Conservation (phyloP, 2,329 filamentous ascomycete genomes). For the Verticillium tricorpus region DNA sequence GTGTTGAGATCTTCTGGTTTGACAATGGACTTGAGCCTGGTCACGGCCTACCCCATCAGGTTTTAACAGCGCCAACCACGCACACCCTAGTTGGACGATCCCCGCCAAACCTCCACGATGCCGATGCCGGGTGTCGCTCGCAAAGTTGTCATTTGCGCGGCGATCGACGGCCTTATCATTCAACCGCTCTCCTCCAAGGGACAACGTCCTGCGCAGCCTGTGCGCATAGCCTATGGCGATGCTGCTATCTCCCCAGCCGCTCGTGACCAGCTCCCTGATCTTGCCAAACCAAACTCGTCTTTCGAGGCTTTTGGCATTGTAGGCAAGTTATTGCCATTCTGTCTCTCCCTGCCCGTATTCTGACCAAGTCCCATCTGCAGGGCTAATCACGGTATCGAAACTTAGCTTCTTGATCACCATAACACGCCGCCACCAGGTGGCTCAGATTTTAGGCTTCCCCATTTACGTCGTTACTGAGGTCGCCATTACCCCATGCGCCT, state of each 20-base stretch:
- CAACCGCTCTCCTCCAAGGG: slow-evolving; percentile 64
- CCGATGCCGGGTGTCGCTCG: slow-evolving; percentile 72
- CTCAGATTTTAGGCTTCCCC: slow-evolving; percentile 75
- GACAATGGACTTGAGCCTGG: neutral
- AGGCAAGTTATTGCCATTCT: slow-evolving; percentile 32
- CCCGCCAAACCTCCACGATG: neutral
- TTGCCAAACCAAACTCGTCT: slow-evolving; percentile 38
- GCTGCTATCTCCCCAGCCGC: slow-evolving; percentile 38
- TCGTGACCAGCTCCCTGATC: slow-evolving; percentile 41
- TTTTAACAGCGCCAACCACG: neutral
- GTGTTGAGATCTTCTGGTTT: neutral
- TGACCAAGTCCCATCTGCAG: slow-evolving; percentile 39
- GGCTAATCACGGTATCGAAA: slow-evolving; percentile 76
- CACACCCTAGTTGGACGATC: neutral
- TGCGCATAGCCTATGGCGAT: slow-evolving; percentile 68
- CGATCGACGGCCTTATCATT: slow-evolving; percentile 77
- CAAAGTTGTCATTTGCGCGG: slow-evolving; percentile 76
- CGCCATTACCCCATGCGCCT: slow-evolving; percentile 81
- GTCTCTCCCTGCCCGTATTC: neutral
- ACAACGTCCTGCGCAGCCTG: slow-evolving; percentile 48
- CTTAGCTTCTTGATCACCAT: slow-evolving; percentile 84
- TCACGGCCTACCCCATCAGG: neutral
- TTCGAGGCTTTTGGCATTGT: slow-evolving; percentile 59
- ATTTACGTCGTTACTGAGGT: slow-evolving; percentile 88
- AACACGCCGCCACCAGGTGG: slow-evolving; percentile 80